These are phyloP conservation scores for Lenwebbia sp. DNA, from an alignment of 345 rosid species.

Conservation along the genomic window DNA sequence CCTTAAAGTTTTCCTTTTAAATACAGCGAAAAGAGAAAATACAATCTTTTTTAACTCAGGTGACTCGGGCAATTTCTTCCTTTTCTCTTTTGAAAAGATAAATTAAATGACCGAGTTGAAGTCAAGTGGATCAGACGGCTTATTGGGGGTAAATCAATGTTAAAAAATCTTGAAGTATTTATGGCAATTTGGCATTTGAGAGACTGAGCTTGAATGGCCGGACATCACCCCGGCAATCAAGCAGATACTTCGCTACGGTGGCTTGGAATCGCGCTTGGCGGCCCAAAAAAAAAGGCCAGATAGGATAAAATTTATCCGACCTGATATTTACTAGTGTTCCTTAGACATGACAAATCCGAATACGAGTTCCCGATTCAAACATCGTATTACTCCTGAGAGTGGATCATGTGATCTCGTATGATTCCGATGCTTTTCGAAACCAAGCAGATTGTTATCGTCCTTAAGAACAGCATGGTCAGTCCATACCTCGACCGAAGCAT, in stretches of 20 bases:
- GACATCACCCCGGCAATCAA: not conserved
- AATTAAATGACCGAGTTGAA: not conserved
- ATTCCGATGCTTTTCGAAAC: not conserved
- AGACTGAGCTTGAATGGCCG: not conserved
- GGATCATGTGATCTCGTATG: not conserved
- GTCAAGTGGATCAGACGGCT: not conserved
- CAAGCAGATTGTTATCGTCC: not conserved
- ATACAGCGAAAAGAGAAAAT: too few species aligned
- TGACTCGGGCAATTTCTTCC: too few species aligned
- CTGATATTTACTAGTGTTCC: not conserved
- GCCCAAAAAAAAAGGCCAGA: not conserved
- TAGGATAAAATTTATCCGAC: not conserved
- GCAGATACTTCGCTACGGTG: not conserved
- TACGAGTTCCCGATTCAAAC: not conserved
- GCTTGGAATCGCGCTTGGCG: not conserved
- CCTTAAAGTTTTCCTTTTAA: too few species aligned
- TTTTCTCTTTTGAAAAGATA: not conserved
- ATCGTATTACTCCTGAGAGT: not conserved
- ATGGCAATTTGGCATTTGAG: not conserved
- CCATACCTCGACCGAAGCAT: not conserved
- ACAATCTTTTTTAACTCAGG: too few species aligned
- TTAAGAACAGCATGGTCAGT: not conserved
- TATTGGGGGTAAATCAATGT: not conserved
- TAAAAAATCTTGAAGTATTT: not conserved
- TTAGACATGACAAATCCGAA: not conserved